Evolutionary conservation across 164 flowering plant genomes (phyloP), one percentile per base, ranked within the genome.

Genomic region (Malania oleifera): DNA sequence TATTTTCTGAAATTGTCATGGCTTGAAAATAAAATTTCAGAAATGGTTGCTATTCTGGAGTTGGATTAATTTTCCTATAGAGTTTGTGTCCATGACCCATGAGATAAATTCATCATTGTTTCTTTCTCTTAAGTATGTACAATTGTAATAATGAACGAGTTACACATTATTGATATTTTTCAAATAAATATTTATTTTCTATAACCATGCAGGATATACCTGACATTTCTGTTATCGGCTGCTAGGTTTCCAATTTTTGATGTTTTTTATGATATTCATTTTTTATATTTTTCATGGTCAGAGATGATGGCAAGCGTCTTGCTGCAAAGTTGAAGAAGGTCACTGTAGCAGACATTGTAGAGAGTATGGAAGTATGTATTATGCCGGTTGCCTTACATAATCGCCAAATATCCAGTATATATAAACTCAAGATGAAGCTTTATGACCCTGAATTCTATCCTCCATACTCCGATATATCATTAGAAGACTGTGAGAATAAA

Each of bases 301-400:
- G 92, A 70, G 80, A 76, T 54, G 81, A 76, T 67, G 97, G 91
- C 5, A 65, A 75, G 19, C 56, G 70, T 24, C 77, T 93, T 54
- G 88, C 91, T 63, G 81, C 83, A 38, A 81, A 71, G 58, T 69
- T 91, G 64, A 86, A 69, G 80, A 87, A 73, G 59, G 75, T 95
- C 15, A 62, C 81, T 18, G 78, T 89, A 15, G 93, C 96, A 20
- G 96, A 87, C 59, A 24, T 91, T 23, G 62, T 83, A 4, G 84
- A 89, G 74, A 82, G 76, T 29, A 81, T 90, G 77, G 85, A 87
- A 69, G 88, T 89, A 19, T 40, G 65, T 47, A 67, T 80, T 26
- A 60, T 70, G 49, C 91, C 89, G 45, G 73, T 76, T 48, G 29
- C 68, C 39, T 55, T 80, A 51, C 20, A 66, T 0, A 29, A 79